These are phyloP conservation scores for Cercospora citrullina DNA, from an alignment of 2,329 filamentous ascomycete genomes.

Conservation along the genomic window DNA sequence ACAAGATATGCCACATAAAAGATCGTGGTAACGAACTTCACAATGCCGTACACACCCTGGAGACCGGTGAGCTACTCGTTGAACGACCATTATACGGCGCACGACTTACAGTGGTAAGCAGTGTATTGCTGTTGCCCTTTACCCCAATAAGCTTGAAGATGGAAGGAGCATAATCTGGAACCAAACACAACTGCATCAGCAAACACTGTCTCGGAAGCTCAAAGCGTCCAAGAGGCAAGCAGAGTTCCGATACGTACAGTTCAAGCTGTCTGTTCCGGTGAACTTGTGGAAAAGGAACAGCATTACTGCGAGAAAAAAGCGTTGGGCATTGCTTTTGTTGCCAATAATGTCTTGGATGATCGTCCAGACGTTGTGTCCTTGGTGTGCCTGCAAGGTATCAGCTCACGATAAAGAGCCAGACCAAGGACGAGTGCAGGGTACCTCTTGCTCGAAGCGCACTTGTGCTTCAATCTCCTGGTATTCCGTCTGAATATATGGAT, in stretches of 20 bases:
- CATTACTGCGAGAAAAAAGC: conserved; percentile 25
- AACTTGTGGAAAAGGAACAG: conserved; percentile 28
- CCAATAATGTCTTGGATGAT: conserved; percentile 23
- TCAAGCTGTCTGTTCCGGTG: conserved; percentile 24
- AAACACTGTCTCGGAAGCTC: not conserved
- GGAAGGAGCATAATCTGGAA: conserved; percentile 15
- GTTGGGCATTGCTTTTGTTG: conserved; percentile 18
- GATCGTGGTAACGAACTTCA: conserved; percentile 26
- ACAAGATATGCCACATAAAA: conserved; percentile 26
- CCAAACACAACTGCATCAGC: not conserved
- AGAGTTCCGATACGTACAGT: conserved; percentile 6
- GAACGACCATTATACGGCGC: not conserved
- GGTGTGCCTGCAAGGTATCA: conserved; percentile 10
- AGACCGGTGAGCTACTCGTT: conserved; percentile 6
- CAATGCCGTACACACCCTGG: conserved; percentile 28
- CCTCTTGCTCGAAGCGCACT: conserved; percentile 26
- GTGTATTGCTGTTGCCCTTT: conserved; percentile 16
- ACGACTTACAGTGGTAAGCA: conserved; percentile 18
- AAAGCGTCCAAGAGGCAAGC: not conserved
- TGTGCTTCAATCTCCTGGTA: conserved; percentile 31
- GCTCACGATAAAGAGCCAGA: not conserved
- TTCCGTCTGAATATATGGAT: conserved; percentile 30
- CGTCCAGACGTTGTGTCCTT: conserved; percentile 21
- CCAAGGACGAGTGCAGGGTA: not conserved
- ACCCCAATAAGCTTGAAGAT: conserved; percentile 27